Base-by-base conservation (phyloP, 129 eudicot species). In the Flaveria brownii region DNA sequence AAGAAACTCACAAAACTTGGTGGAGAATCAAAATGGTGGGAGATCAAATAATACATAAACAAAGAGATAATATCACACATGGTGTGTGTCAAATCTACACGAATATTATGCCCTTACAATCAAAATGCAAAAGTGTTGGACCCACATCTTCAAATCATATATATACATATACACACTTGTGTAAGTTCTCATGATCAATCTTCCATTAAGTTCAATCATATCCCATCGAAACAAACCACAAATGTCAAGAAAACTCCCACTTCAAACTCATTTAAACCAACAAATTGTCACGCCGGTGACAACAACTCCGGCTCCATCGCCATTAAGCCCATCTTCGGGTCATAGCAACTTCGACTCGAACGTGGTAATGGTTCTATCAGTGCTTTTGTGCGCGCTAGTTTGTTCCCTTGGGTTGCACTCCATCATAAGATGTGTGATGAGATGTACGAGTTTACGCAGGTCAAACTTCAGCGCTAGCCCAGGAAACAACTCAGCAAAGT, bases 371-470 rank as follows among this genome's bases (percentile, higher is more conserved):
- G 94, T 92, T 7, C 81, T 92, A 0, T 86, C 94, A 3, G 92
- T 92, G 33, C 96, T 92, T 60, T 70, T 92, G 47, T 92, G 96
- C 68, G 98, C 94, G 67, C 59, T 92, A 71, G 87, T 92, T 55
- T 92, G 98, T 66, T 92, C 98, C n/a, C 79, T 92, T 16, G 98
- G 91, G 1, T 72, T 92, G 46, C 90, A 92, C 64, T 92, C 96
- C 57, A 88, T 92, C 78, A 85, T 90, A 62, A 81, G 85, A 70
- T 92, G 98, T 54, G 98, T 87, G 15, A 41, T 90, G 15, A 82
- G 90, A 74, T 92, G 96, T 69, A 81, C 96, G 1, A 79, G 68
- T 52, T 26, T 83, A 1, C 80, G 76, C n/a, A 49, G 90, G 4
- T 49, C 89, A 0, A 75, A 84, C 49, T 16, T 50, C n/a, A 60